Evolutionary conservation across 225 moss, liverwort and hornwort species (phyloP).

Genomic region (Anthoceros angustus): DNA sequence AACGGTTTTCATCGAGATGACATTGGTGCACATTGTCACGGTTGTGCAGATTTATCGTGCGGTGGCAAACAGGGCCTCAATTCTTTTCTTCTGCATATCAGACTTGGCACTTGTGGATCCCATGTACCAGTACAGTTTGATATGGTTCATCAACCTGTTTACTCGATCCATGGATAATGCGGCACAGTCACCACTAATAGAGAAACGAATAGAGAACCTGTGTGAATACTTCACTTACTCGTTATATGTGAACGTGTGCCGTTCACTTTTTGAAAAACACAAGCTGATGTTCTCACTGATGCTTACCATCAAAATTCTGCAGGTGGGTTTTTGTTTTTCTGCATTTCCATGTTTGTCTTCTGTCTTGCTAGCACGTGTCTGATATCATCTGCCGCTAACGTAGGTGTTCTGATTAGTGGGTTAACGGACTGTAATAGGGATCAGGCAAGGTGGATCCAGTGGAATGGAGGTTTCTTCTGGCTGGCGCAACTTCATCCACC

Average conservation of each 20-base stretch:
- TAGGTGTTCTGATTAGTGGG: neutral
- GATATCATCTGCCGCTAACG: neutral
- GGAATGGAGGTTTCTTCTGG: conserved; percentile 64
- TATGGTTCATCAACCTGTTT: conserved; percentile 70
- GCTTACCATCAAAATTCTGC: conserved; percentile 75
- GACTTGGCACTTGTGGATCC: conserved; percentile 70
- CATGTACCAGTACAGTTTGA: conserved; percentile 89
- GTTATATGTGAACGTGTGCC: conserved; percentile 71
- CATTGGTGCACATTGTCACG: no score
- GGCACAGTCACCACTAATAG: conserved; percentile 22
- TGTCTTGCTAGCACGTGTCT: neutral
- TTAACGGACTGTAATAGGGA: conserved; percentile 22
- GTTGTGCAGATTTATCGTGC: conserved; percentile 50
- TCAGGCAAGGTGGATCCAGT: conserved; percentile 19
- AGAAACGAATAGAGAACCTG: conserved; percentile 45
- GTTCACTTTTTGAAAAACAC: conserved; percentile 80
- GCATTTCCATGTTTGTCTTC: neutral
- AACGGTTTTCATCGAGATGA: no score
- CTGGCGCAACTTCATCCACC: conserved; percentile 57
- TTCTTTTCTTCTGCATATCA: conserved; percentile 76
- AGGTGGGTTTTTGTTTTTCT: conserved; percentile 18
- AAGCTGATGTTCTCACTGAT: conserved; percentile 89
- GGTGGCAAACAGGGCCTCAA: conserved; percentile 60
- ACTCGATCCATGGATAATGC: conserved; percentile 57
- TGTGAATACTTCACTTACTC: conserved; percentile 62